Evolutionary conservation across 805 yeast genomes (phyloP).

Genomic region (Hanseniaspora taiwanica): DNA sequence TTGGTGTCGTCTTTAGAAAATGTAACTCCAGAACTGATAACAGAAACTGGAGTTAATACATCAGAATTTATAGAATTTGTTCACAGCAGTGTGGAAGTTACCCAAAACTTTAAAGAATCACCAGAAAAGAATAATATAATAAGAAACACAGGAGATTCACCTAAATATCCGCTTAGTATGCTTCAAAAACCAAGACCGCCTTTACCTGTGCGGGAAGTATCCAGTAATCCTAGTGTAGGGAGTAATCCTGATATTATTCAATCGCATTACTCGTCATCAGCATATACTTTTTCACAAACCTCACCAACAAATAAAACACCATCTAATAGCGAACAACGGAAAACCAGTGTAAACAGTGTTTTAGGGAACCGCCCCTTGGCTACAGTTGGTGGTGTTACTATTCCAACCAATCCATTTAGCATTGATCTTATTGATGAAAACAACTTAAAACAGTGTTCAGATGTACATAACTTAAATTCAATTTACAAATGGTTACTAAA

Average conservation of each 20-base stretch:
- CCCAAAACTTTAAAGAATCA: background rate
- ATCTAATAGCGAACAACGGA: constrained; percentile 11
- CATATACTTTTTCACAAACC: constrained; percentile 2
- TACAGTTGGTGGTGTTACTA: constrained; percentile 22
- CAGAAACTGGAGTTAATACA: background rate
- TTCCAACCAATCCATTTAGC: constrained; percentile 46
- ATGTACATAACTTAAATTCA: constrained; percentile 34
- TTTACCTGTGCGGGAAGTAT: background rate
- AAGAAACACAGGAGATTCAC: background rate
- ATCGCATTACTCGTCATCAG: constrained; percentile 4
- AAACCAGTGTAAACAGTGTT: constrained; percentile 21
- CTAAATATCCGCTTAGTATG: background rate
- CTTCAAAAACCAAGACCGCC: background rate
- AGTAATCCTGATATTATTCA: constrained; percentile 4
- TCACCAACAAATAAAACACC: background rate
- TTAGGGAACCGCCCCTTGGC: constrained; percentile 22
- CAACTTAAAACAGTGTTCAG: constrained; percentile 36
- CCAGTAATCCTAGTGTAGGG: background rate
- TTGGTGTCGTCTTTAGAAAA: constrained; percentile 4
- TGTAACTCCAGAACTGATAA: background rate
- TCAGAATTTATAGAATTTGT: constrained; percentile 3
- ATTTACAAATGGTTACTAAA: constrained; percentile 42
- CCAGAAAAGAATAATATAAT: background rate
- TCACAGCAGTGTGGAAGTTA: background rate
- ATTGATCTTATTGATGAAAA: constrained; percentile 33